Evolutionary conservation across 805 yeast genomes (phyloP).

Genomic region (Zygotorulaspora danielsina): DNA sequence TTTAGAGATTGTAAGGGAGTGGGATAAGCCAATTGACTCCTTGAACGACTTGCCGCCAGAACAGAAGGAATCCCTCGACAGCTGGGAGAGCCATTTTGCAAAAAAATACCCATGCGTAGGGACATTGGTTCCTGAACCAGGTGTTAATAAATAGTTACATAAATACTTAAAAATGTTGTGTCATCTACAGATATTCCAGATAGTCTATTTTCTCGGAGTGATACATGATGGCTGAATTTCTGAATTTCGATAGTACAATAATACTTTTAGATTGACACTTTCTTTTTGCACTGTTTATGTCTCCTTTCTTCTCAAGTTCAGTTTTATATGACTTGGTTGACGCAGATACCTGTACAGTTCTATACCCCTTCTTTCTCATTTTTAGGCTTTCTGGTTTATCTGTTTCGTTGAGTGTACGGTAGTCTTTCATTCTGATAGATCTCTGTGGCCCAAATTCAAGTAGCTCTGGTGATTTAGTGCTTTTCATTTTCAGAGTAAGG

Average conservation of each 20-base stretch:
- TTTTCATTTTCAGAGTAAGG: slow-evolving; percentile 1
- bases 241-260: too few species aligned
- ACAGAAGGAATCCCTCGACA: slow-evolving; percentile 65
- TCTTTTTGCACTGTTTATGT: too few species aligned
- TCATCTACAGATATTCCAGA: too few species aligned
- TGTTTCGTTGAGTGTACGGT: too few species aligned
- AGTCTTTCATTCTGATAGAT: slow-evolving; percentile 20
- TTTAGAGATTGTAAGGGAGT: slow-evolving; percentile 52
- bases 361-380: too few species aligned
- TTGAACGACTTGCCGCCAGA: slow-evolving; percentile 54
- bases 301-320: too few species aligned
- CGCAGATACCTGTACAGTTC: too few species aligned
- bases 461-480: slow-evolving; percentile 11
- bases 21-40: slow-evolving; percentile 74
- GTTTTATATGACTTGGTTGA: too few species aligned
- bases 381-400: neutral
- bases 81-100: slow-evolving; percentile 81
- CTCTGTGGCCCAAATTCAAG: slow-evolving; percentile 21
- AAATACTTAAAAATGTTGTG: too few species aligned
- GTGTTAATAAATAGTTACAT: slow-evolving; percentile 20
- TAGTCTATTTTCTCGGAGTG: too few species aligned
- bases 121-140: slow-evolving; percentile 47
- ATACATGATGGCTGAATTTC: too few species aligned
- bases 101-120: slow-evolving; percentile 83
- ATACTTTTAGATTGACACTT: too few species aligned